Evolutionary conservation across 805 yeast species (phyloP), one percentile per base, ranked within the genome.

Genomic region (Cyberlindnera euphorbiae): DNA sequence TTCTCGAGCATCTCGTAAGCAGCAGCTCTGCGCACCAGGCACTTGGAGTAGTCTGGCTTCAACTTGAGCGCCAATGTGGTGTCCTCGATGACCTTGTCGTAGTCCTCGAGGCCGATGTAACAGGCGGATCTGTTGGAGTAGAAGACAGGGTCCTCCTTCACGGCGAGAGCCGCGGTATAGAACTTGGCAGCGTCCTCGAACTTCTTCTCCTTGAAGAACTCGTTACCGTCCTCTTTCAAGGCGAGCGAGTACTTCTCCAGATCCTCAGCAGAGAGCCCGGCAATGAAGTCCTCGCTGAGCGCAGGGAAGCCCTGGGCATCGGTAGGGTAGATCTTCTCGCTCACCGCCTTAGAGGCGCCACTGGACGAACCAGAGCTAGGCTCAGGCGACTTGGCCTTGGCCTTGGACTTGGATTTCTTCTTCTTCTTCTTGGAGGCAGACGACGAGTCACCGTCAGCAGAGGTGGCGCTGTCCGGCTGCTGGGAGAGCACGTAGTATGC

Each of bases 81-180:
- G 60, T 88, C 96, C 49, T 78, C 84, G 45, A 93, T 73, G 31
- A 89, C 96, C 58, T 87, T 81, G 51, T 85, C 87, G 58, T 77
- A 79, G 44, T 88, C 76, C 46, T 79, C 75, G 48, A 85, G 67
- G 8, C 94, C 86, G 34, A 89, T 83, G 64, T 84, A 84, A 64
- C 96, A 90, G 13, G 98, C 98, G 19, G 97, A 88, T 64, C 97
- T 79, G 70, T 93, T 93, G 44, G 97, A 87, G 66, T 81, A 90
- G 66, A 75, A 93, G 24, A 89, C 83, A 5, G 97, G 88, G 62
- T 93, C 97, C 49, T 71, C 63, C 57, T 82, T 81, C 55, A 86
- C 69, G 36, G 69, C 58, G 49, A 93, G 68, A 9, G 98, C 97
- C 39, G 74, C 76, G 28, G 85, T 60, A 67, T 93, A 93, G 60